A percentile compares a stretch with the other conserved stretches of the same genome.
Conservation (phyloP, 352 stramenopile species). For the Phytophthora litchii region DNA sequence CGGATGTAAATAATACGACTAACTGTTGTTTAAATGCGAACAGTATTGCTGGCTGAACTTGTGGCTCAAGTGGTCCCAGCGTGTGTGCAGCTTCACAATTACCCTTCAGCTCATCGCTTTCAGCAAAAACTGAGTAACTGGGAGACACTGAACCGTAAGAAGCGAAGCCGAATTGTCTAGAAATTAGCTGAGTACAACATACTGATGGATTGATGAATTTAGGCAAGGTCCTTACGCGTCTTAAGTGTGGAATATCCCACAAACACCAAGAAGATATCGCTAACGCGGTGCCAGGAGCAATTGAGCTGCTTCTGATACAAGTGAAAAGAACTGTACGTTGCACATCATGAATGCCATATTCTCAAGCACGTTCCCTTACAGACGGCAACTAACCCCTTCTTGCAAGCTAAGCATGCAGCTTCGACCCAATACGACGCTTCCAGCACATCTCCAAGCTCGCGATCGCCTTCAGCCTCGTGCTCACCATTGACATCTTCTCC, state of each 20-base stretch:
- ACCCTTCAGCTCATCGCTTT: conserved; percentile 41
- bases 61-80: conserved; percentile 52
- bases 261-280: conserved; percentile 57
- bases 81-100: conserved; percentile 59
- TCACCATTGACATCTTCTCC: conserved; percentile 15
- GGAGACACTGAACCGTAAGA: conserved; percentile 60
- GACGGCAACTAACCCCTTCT: conserved; percentile 24
- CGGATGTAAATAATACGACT: not conserved
- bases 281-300: conserved; percentile 42
- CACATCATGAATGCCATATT: not conserved
- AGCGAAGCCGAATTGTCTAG: not conserved
- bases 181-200: too few species aligned
- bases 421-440: not conserved
- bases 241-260: conserved; percentile 50
- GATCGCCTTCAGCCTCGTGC: conserved; percentile 7
- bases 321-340: conserved; percentile 48
- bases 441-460: conserved; percentile 7
- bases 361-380: not conserved
- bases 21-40: not conserved
- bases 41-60: conserved; percentile 56
- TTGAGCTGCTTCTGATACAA: conserved; percentile 48
- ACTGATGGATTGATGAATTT: not conserved
- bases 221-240: conserved; percentile 55
- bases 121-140: conserved; percentile 64
- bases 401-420: conserved; percentile 14